Percentiles rank a stretch among this genome's conserved stretches.
These are phyloP conservation scores for Phellopilus nigrolimitatus DNA, from an alignment of 1,284 basidiomycete species.

Conservation along the genomic window DNA sequence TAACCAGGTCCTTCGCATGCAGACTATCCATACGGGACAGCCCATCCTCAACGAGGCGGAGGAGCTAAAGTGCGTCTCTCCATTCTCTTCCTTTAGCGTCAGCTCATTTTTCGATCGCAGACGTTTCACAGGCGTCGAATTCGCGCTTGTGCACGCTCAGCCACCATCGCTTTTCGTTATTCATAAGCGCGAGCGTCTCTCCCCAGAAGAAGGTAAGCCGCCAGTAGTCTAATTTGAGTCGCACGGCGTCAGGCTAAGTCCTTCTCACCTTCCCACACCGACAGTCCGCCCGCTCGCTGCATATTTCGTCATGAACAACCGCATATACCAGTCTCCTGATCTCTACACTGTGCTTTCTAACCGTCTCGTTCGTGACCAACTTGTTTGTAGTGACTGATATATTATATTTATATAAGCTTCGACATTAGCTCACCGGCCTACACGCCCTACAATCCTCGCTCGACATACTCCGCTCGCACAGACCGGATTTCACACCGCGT, in stretches of 20 bases:
- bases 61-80: slow-evolving; percentile 63
- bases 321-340: slow-evolving; percentile 82
- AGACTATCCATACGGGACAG: slow-evolving; percentile 74
- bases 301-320: slow-evolving; percentile 82
- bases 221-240: slow-evolving; percentile 5
- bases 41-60: slow-evolving; percentile 70
- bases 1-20: slow-evolving; percentile 85
- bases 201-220: slow-evolving; percentile 68
- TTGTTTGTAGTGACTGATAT: background rate
- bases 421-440: slow-evolving; percentile 59
- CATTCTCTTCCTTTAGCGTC: slow-evolving; percentile 16
- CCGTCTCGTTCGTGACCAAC: slow-evolving; percentile 53
- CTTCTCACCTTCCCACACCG: slow-evolving; percentile 17
- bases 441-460: slow-evolving; percentile 69
- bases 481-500: slow-evolving; percentile 73
- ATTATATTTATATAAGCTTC: background rate
- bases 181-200: slow-evolving; percentile 77
- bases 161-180: slow-evolving; percentile 80
- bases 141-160: slow-evolving; percentile 71
- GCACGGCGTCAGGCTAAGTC: slow-evolving; percentile 14
- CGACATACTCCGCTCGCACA: slow-evolving; percentile 60
- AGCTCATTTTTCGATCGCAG: slow-evolving; percentile 35
- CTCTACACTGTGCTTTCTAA: slow-evolving; percentile 79
- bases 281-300: slow-evolving; percentile 73
- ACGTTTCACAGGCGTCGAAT: slow-evolving; percentile 80